phyloP scores from a whole-genome alignment of 306 rosid species.

The Sicyos baderoa region DNA sequence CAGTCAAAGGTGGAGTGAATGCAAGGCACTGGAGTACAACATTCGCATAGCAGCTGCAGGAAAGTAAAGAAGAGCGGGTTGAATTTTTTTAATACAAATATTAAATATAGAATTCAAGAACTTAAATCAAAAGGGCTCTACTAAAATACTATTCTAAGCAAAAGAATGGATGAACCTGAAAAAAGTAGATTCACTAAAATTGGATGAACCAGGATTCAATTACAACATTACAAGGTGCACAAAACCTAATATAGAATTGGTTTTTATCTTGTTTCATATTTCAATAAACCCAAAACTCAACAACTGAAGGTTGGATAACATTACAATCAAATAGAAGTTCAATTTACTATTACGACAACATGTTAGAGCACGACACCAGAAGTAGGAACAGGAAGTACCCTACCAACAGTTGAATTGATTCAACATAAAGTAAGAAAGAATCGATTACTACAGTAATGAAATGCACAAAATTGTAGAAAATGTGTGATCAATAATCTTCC shows the following conservation, averaged over 20 bases:
- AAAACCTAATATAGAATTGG: background rate
- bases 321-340: background rate
- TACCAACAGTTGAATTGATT: background rate
- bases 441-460: background rate
- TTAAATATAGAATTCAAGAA: background rate
- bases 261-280: background rate
- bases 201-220: background rate
- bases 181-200: too few relatives aligned
- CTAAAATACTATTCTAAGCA: background rate
- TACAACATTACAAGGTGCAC: constrained; percentile 3
- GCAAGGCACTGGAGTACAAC: constrained; percentile 92
- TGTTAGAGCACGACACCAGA: background rate
- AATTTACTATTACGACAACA: background rate
- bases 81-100: background rate
- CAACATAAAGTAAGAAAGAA: background rate
- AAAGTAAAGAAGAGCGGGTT: background rate
- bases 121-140: background rate
- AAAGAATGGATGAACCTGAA: background rate
- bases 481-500: background rate
- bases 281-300: background rate
- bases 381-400: constrained; percentile 2
- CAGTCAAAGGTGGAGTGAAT: constrained; percentile 86
- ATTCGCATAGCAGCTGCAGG: constrained; percentile 87
- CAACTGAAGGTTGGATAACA: constrained; percentile 7
- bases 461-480: background rate